phyloP scores from a whole-genome alignment of 257 asterid species.

The Jacaranda copaia region DNA sequence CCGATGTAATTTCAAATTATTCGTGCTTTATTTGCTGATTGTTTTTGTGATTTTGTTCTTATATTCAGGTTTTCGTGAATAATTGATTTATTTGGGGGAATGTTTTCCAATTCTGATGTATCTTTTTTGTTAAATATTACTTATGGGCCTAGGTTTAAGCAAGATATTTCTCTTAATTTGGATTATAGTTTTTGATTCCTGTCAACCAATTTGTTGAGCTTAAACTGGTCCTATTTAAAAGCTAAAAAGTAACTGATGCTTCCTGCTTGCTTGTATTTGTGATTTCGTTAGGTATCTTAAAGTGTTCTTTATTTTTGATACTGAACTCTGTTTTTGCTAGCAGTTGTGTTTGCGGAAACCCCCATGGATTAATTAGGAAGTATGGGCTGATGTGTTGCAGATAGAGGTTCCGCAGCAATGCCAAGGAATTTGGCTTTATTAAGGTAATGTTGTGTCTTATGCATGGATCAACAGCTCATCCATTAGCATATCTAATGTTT shows the following conservation, averaged over 20 bases:
- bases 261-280: neutral
- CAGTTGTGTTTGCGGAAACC: slow-evolving; percentile 62
- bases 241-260: neutral
- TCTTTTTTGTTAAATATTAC: neutral
- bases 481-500: neutral
- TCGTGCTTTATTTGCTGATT: neutral
- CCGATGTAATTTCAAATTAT: neutral
- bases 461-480: neutral
- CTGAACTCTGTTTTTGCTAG: neutral
- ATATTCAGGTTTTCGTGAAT: neutral
- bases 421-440: slow-evolving; percentile 60
- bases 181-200: neutral
- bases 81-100: neutral
- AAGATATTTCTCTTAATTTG: neutral
- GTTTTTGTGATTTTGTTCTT: neutral
- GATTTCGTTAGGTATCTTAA: neutral
- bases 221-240: neutral
- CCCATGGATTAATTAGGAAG: slow-evolving; percentile 59
- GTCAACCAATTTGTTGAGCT: neutral
- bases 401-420: slow-evolving; percentile 60
- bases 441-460: slow-evolving; percentile 39
- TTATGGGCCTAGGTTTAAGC: too few relatives aligned
- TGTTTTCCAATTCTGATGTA: neutral
- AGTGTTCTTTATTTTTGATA: neutral
- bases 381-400: slow-evolving; percentile 68